A percentile compares a stretch with the other conserved stretches of the same genome.
These are phyloP conservation scores for Terana coerulea DNA, from an alignment of 768 basidiomycete genomes.

Conservation along the genomic window DNA sequence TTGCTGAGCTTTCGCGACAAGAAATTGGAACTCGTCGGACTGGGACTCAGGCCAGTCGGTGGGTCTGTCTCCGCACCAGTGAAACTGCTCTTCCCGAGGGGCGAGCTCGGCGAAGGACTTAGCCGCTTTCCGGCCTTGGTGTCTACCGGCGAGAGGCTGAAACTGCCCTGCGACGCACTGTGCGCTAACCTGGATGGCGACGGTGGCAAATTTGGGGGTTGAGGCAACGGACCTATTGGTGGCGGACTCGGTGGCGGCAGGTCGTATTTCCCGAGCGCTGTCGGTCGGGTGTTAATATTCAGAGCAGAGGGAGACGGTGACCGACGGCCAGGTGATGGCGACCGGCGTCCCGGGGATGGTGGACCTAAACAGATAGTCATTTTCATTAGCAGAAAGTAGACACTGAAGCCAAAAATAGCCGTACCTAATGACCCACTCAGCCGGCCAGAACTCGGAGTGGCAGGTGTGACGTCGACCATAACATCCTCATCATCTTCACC, in stretches of 20 bases:
- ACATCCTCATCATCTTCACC: neutral
- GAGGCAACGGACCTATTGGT: conserved; percentile 22
- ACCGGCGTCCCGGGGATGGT: neutral
- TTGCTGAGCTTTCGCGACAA: neutral
- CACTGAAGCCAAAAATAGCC: neutral
- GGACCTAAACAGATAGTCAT: neutral
- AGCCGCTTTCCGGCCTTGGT: neutral
- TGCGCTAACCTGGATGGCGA: neutral
- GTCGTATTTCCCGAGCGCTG: conserved; percentile 5
- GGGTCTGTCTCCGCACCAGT: neutral
- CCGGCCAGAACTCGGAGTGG: neutral
- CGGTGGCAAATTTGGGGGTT: conserved; percentile 10
- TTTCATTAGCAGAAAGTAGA: neutral
- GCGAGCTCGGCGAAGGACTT: neutral
- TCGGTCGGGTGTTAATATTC: neutral
- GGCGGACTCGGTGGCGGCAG: conserved; percentile 24
- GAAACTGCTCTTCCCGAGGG: neutral
- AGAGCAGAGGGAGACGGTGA: neutral
- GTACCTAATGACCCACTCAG: neutral
- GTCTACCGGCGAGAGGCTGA: neutral
- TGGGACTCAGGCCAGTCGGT: neutral
- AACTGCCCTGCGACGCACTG: neutral
- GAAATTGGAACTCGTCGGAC: neutral
- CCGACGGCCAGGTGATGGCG: neutral
- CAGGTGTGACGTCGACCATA: conserved; percentile 1